Conservation (phyloP, 768 basidiomycete genomes). For the Candolleomyces aberdarensis region DNA sequence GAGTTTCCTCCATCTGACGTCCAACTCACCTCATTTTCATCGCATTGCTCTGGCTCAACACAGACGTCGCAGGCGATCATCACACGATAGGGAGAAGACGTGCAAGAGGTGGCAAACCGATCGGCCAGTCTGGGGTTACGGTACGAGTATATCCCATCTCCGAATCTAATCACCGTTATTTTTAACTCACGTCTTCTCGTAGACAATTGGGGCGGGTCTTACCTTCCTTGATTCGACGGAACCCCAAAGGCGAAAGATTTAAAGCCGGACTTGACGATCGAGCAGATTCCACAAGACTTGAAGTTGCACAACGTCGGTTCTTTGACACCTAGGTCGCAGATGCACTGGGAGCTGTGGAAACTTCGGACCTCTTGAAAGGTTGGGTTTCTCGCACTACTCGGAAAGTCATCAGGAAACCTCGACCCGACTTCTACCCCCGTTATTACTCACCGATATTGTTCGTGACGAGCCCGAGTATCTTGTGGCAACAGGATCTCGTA, state of each 20-base stretch:
- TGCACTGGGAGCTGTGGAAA: slow-evolving; percentile 63
- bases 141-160: slow-evolving; percentile 63
- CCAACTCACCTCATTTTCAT: slow-evolving; percentile 26
- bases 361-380: slow-evolving; percentile 49
- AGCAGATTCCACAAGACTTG: slow-evolving; percentile 65
- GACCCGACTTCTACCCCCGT: slow-evolving; percentile 5
- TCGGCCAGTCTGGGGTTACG: slow-evolving; percentile 58
- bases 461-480: slow-evolving; percentile 42
- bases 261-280: slow-evolving; percentile 56
- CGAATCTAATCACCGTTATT: slow-evolving; percentile 37
- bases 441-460: slow-evolving; percentile 42
- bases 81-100: slow-evolving; percentile 63
- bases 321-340: slow-evolving; percentile 64
- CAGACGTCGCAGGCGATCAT: slow-evolving; percentile 58
- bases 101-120: slow-evolving; percentile 60
- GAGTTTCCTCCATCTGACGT: slow-evolving; percentile 10
- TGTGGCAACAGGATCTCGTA: slow-evolving; percentile 48
- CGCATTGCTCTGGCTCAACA: slow-evolving; percentile 34
- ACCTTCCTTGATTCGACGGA: slow-evolving; percentile 54
- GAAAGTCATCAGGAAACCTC: background rate
- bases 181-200: background rate
- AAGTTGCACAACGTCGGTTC: slow-evolving; percentile 50
- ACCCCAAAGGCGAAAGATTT: slow-evolving; percentile 54
- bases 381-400: slow-evolving; percentile 30
- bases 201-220: slow-evolving; percentile 11